A percentile compares a stretch with the other conserved stretches of the same genome.
Evolutionary conservation across 768 basidiomycete genomes (phyloP).

Genomic region (Saitozyma podzolica): DNA sequence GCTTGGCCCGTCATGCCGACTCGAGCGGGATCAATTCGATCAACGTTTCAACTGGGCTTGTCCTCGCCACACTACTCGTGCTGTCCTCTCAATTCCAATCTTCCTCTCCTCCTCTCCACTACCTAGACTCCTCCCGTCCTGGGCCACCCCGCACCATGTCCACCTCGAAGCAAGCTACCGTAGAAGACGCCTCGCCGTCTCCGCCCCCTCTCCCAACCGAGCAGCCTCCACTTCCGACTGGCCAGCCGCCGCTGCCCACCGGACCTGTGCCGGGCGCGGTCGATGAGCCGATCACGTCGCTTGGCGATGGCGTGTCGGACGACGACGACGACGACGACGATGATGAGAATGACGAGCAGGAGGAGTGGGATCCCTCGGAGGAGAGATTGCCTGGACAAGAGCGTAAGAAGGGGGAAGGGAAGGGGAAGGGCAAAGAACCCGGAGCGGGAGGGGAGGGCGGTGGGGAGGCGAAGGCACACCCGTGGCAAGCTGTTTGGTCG

Average conservation of each 20-base stretch:
- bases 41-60: no score
- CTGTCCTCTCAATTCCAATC: no score
- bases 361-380: conserved; percentile 34
- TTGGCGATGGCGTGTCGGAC: conserved; percentile 21
- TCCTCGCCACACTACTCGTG: no score
- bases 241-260: neutral
- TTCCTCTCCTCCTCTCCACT: no score
- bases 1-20: no score
- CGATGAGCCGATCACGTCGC: conserved; percentile 22
- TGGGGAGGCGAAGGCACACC: conserved; percentile 21
- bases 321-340: conserved; percentile 15
- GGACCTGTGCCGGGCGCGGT: neutral
- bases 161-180: conserved; percentile 6
- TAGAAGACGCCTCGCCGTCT: conserved; percentile 22
- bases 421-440: conserved; percentile 23
- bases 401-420: conserved; percentile 23
- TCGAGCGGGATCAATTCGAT: no score
- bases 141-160: neutral
- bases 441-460: conserved; percentile 3
- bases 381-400: conserved; percentile 27
- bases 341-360: conserved; percentile 30
- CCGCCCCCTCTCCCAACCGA: conserved; percentile 23
- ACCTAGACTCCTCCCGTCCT: neutral
- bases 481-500: conserved; percentile 53
- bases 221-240: conserved; percentile 6